phyloP scores from a whole-genome alignment of 176 grass and related monocot species.

The bread wheat (Triticum aestivum) region IWGSC_CS_RefSeq_v2.1 NC_057796.1:415220669-415221168 shows the following conservation, averaged over 20 bases:
- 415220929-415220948: slow-evolving; percentile 54
- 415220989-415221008: slow-evolving; percentile 42
- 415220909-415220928: slow-evolving; percentile 82
- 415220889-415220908: slow-evolving; percentile 77
- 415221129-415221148: slow-evolving; percentile 85
- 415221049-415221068: slow-evolving; percentile 70
- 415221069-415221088: slow-evolving; percentile 91
- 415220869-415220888: slow-evolving; percentile 71
- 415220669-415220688: too few relatives aligned
- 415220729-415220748: too few relatives aligned
- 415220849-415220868: too few relatives aligned
- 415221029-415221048: slow-evolving; percentile 57
- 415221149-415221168: slow-evolving; percentile 57
- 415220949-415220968: slow-evolving; percentile 90
- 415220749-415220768: too few relatives aligned
- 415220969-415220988: slow-evolving; percentile 51
- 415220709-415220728: too few relatives aligned
- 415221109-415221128: slow-evolving; percentile 47
- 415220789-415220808: too few relatives aligned
- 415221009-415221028: slow-evolving; percentile 47
- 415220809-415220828: too few relatives aligned
- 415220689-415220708: too few relatives aligned
- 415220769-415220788: too few relatives aligned
- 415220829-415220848: too few relatives aligned
- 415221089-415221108: slow-evolving; percentile 78